A percentile compares a stretch with the other conserved stretches of the same genome.
These are phyloP conservation scores for Raphanus hybrid DNA, from an alignment of 441 rosid species.

Conservation along the genomic window DNA sequence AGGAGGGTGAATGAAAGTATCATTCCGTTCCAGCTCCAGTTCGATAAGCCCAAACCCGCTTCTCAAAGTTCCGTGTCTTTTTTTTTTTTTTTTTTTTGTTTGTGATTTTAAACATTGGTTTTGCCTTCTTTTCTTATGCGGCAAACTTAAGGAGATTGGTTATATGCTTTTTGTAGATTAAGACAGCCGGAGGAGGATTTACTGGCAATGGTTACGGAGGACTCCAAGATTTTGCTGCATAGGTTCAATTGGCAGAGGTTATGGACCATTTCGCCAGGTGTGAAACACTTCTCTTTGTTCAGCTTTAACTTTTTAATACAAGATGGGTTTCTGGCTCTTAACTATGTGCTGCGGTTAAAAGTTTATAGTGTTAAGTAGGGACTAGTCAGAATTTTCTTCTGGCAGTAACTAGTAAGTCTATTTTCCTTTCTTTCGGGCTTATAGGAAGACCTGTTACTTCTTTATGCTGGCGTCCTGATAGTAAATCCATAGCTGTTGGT, in stretches of 20 bases:
- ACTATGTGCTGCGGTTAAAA: not conserved
- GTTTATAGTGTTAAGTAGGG: not conserved
- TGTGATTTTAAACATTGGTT: not conserved
- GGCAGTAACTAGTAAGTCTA: not conserved
- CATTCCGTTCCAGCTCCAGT: constrained; percentile 82
- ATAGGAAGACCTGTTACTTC: constrained; percentile 76
- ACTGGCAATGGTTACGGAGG: constrained; percentile 84
- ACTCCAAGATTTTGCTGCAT: constrained; percentile 77
- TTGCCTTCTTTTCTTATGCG: not conserved
- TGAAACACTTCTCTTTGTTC: not conserved
- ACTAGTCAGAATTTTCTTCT: not conserved
- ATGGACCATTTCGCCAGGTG: constrained; percentile 78
- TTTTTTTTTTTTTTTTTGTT: too few relatives aligned
- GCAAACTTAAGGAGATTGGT: not conserved
- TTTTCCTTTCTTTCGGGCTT: constrained; percentile 19
- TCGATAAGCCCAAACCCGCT: constrained; percentile 89
- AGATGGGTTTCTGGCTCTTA: not conserved
- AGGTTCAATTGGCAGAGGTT: constrained; percentile 95
- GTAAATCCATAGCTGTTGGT: constrained; percentile 82
- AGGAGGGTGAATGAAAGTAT: constrained; percentile 51
- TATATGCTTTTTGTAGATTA: constrained; percentile 47
- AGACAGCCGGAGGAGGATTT: constrained; percentile 90
- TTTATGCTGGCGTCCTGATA: constrained; percentile 91
- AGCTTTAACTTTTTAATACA: not conserved
- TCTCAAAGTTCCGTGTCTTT: too few relatives aligned